phyloP scores from a whole-genome alignment of 176 grass and related monocot genomes.

The Musa troglodytarum region DNA sequence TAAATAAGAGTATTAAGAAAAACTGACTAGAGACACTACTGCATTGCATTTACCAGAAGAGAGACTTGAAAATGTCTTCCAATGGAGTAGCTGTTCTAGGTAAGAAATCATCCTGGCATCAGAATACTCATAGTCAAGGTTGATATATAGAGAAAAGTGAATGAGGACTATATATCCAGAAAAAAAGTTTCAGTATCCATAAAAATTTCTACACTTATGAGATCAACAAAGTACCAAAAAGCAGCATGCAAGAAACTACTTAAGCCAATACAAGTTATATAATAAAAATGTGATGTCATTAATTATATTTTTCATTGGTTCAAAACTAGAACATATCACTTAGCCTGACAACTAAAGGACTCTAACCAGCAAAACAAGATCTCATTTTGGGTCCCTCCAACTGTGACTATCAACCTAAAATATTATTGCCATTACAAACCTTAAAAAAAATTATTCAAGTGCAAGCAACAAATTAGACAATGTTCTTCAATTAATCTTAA shows the following conservation, averaged over 20 bases:
- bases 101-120: constrained; percentile 82
- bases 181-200: not conserved
- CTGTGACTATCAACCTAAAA: no score
- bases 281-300: not conserved
- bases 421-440: no score
- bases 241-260: not conserved
- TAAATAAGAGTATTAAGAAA: not conserved
- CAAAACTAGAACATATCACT: not conserved
- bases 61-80: constrained; percentile 94
- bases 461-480: no score
- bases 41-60: constrained; percentile 51
- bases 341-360: not conserved
- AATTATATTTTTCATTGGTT: not conserved
- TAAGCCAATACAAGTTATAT: not conserved
- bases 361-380: not conserved
- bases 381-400: not conserved
- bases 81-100: constrained; percentile 83
- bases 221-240: not conserved
- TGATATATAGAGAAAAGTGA: not conserved
- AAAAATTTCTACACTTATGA: not conserved
- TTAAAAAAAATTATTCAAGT: no score
- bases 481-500: no score
- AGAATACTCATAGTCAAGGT: not conserved
- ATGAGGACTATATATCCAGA: not conserved
- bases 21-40: not conserved